Percentiles rank a stretch among this genome's conserved stretches.
Conservation (phyloP, 1,284 basidiomycete species). For the Paramarasmius palmivorus region DNA sequence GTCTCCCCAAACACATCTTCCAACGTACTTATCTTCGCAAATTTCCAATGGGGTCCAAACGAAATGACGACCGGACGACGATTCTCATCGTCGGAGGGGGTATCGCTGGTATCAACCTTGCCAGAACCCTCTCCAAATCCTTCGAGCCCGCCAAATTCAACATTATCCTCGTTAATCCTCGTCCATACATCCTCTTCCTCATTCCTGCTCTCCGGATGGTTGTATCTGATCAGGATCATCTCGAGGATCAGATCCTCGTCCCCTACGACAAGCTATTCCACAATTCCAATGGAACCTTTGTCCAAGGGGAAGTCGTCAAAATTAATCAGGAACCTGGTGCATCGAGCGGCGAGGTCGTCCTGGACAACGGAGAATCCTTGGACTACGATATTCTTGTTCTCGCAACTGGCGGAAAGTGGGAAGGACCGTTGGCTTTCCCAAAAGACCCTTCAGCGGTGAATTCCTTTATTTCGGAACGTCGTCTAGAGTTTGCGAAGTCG, state of each 20-base stretch:
- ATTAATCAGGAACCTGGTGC: conserved; percentile 32
- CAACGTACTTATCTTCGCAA: no score
- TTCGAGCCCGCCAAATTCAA: conserved; percentile 36
- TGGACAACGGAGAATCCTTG: conserved; percentile 49
- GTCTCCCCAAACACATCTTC: no score
- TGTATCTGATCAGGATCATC: conserved; percentile 34
- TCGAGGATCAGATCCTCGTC: conserved; percentile 40
- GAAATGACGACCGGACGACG: conserved; percentile 8
- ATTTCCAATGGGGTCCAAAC: no score
- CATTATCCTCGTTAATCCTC: conserved; percentile 41
- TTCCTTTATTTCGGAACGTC: conserved; percentile 41
- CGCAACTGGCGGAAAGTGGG: conserved; percentile 58
- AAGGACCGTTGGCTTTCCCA: conserved; percentile 49
- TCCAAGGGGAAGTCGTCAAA: conserved; percentile 41
- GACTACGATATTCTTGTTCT: conserved; percentile 56
- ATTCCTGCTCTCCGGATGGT: conserved; percentile 38
- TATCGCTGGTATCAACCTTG: conserved; percentile 32
- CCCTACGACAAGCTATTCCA: conserved; percentile 48
- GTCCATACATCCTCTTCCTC: conserved; percentile 36
- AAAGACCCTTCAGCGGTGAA: conserved; percentile 37
- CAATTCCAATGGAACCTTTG: conserved; percentile 45
- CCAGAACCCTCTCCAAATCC: conserved; percentile 34
- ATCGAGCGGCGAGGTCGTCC: conserved; percentile 43
- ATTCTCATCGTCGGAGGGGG: conserved; percentile 50
- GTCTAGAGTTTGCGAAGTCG: conserved; percentile 46